Percentiles rank a stretch among this genome's conserved stretches.
Evolutionary conservation across 371 early-diverging fungal genomes (phyloP).

Genomic region (Sporodiniella umbellata): DNA sequence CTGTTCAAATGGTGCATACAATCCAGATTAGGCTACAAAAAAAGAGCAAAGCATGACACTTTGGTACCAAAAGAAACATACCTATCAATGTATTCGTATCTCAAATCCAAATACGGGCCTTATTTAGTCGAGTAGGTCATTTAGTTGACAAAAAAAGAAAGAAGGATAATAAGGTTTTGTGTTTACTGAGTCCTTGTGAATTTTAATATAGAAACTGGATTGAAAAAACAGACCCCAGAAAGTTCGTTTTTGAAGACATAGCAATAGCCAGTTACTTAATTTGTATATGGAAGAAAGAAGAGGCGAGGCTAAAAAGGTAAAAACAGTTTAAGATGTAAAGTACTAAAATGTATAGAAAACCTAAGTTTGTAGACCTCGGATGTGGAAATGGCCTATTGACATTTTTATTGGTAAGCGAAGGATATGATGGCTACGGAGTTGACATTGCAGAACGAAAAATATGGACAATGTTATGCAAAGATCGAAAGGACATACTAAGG

Average conservation of each 20-base stretch:
- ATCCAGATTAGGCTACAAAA: constrained; percentile 69
- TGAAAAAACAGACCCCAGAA: constrained; percentile 79
- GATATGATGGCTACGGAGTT: constrained; percentile 76
- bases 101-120: constrained; percentile 68
- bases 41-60: constrained; percentile 68
- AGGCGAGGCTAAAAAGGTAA: constrained; percentile 18
- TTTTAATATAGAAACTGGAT: constrained; percentile 54
- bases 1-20: constrained; percentile 80
- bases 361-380: constrained; percentile 83
- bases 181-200: constrained; percentile 2
- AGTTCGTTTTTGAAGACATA: constrained; percentile 86
- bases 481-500: constrained; percentile 28
- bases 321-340: not conserved
- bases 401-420: constrained; percentile 78
- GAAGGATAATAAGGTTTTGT: not conserved
- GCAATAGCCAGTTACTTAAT: constrained; percentile 81
- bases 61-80: constrained; percentile 70
- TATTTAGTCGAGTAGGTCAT: constrained; percentile 46
- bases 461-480: constrained; percentile 55
- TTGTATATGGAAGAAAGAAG: constrained; percentile 67
- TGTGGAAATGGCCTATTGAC: constrained; percentile 92
- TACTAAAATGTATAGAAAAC: constrained; percentile 24
- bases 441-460: constrained; percentile 78
- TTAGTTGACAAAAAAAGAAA: not conserved
- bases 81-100: constrained; percentile 50